Conservation (phyloP, 768 basidiomycete genomes). For the Agaricus blazei region DNA sequence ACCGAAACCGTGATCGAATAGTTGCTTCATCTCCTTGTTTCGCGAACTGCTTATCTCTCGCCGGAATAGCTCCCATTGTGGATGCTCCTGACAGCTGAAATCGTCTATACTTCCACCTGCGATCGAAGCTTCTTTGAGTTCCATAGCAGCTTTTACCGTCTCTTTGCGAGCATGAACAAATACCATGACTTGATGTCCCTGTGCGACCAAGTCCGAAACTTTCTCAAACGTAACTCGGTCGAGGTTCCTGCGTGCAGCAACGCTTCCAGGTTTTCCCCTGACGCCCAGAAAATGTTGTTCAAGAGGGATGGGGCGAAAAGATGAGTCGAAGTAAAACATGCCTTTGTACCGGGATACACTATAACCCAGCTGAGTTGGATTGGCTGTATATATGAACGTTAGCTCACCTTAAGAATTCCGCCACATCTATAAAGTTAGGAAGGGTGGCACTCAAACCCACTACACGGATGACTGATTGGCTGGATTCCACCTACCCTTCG, state of each 20-base stretch:
- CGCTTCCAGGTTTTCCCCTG: conserved; percentile 78
- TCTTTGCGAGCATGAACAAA: conserved; percentile 99
- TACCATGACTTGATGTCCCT: conserved; percentile 98
- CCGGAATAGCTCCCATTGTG: conserved; percentile 71
- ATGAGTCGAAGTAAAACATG: conserved; percentile 96
- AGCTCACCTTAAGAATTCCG: conserved; percentile 82
- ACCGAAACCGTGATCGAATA: conserved; percentile 90
- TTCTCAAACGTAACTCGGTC: conserved; percentile 88
- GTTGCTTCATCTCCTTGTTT: conserved; percentile 95
- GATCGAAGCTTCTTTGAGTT: conserved; percentile 70
- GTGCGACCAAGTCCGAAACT: conserved; percentile 79
- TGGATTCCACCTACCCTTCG: conserved; percentile 77
- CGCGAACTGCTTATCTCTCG: conserved; percentile 72
- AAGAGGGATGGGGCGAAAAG: conserved; percentile 92
- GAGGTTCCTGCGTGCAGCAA: conserved; percentile 73
- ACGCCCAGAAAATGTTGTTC: conserved; percentile 97
- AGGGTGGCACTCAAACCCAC: conserved; percentile 95
- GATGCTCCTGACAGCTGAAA: conserved; percentile 80
- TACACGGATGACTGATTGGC: conserved; percentile 92
- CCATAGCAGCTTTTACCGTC: conserved; percentile 87
- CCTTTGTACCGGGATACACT: conserved; percentile 86
- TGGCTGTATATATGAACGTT: background rate
- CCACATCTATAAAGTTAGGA: conserved; percentile 95
- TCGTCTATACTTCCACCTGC: conserved; percentile 68
- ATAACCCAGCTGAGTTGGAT: conserved; percentile 3